Conservation (phyloP, 805 yeast genomes). For the Ogataea siamensis region DNA sequence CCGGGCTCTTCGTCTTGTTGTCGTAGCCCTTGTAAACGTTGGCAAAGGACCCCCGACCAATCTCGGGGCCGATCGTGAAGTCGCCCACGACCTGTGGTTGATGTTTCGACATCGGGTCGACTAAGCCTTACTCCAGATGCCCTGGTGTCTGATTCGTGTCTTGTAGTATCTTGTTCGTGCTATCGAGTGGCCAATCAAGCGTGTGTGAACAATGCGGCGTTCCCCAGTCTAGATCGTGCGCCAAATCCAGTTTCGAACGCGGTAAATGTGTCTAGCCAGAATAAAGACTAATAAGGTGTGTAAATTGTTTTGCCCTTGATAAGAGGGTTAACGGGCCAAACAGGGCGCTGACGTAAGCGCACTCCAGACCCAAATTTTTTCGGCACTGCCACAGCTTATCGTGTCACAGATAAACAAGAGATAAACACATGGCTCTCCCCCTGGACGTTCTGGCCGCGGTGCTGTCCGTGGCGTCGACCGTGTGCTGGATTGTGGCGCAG, state of each 20-base stretch:
- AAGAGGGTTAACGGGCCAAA: conserved; percentile 6
- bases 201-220: neutral
- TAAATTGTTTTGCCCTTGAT: conserved; percentile 15
- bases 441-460: conserved; percentile 18
- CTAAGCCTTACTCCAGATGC: conserved; percentile 1
- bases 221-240: conserved; percentile 1
- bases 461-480: conserved; percentile 31
- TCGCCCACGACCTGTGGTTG: conserved; percentile 38
- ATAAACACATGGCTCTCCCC: neutral
- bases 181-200: neutral
- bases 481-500: conserved; percentile 37
- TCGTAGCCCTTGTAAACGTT: conserved; percentile 85
- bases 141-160: conserved; percentile 1
- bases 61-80: conserved; percentile 71
- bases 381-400: conserved; percentile 2
- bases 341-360: conserved; percentile 1
- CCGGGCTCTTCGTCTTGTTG: conserved; percentile 51
- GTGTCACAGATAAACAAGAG: conserved; percentile 3
- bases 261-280: conserved; percentile 2
- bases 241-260: conserved; percentile 4
- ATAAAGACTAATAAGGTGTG: conserved; percentile 12
- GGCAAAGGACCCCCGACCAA: conserved; percentile 96
- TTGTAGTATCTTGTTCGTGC: conserved; percentile 3
- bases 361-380: conserved; percentile 1
- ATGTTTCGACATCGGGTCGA: conserved; percentile 11